Evolutionary conservation across 2,329 filamentous ascomycete genomes (phyloP), one percentile per base, ranked within the genome.

Genomic region (Pseudopithomyces maydicus): DNA sequence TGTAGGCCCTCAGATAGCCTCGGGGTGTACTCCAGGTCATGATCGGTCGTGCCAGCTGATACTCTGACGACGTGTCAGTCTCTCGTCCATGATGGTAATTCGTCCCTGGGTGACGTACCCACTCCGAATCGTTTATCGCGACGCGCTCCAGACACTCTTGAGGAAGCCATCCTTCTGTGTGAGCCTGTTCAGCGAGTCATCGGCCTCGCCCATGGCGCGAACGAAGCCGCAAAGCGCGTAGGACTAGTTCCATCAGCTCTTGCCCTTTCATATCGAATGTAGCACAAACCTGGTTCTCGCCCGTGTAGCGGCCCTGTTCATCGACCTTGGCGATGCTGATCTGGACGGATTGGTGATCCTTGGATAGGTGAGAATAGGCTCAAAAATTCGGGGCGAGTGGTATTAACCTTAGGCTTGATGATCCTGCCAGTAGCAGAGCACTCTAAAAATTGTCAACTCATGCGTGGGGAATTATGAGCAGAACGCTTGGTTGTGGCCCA

Each of bases 341-440:
- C 84, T 99, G 95, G 74, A 98, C 95, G 65, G 91, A 96, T 75
- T 92, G 94, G 88, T 99, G 95, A 85, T 99, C 95, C 86, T 98
- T 97, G 26, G 26, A 29, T 29, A 8, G 26, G 26, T 29, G 26
- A 29, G 26, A 29, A 29, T 8, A 8, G 26, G 26, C 26, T 29
- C 26, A 29, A 29, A 29, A 29, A 29, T 29, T 29, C 26, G 26
- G 26, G n/a, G 26, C 8, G 26, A 29, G 26, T 29, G 26, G 8
- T 29, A 29, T 5, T 29, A 29, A 29, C 26, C 26, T 29, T 29
- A 86, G 95, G 92, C 87, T 97, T 97, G 89, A 99, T 98, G 48
- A 55, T 55, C 35, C 56, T 47, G 47, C 56, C 56, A 38, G 56
- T 58, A 47, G 56, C 56, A 22, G 47, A 55, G 56, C 69, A 72